Conservation (phyloP, 257 asterid species). For the Forsythia suspensa region DNA sequence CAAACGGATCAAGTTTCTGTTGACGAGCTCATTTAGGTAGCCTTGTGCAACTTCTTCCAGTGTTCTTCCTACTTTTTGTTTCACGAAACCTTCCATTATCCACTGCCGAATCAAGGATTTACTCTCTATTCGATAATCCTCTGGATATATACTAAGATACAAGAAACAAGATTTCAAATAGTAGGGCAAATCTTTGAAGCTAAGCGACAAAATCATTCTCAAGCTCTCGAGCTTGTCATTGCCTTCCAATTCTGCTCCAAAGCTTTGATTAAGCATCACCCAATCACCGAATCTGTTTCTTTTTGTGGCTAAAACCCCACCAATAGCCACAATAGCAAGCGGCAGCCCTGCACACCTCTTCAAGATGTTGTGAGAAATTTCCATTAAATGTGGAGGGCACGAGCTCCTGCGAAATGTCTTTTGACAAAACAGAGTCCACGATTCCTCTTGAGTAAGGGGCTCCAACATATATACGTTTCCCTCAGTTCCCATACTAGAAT, state of each 20-base stretch:
- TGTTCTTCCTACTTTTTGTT: constrained; percentile 16
- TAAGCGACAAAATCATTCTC: constrained; percentile 17
- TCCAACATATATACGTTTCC: background rate
- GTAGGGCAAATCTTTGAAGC: constrained; percentile 27
- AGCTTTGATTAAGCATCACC: background rate
- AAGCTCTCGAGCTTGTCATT: constrained; percentile 6
- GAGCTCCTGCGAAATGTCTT: constrained; percentile 15
- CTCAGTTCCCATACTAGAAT: background rate
- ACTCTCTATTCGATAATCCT: constrained; percentile 16
- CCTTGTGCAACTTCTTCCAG: constrained; percentile 32
- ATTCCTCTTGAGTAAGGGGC: constrained; percentile 11
- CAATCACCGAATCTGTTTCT: background rate
- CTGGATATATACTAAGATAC: constrained; percentile 26
- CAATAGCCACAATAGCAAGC: background rate
- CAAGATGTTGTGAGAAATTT: constrained; percentile 2
- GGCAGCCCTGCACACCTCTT: constrained; percentile 1
- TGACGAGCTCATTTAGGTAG: constrained; percentile 28
- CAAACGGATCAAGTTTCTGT: constrained; percentile 24
- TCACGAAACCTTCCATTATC: constrained; percentile 31
- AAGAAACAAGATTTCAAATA: constrained; percentile 27
- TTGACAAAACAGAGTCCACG: constrained; percentile 22
- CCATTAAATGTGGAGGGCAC: constrained; percentile 20
- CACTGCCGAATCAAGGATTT: constrained; percentile 22
- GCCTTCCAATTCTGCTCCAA: constrained; percentile 8
- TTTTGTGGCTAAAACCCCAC: constrained; percentile 6